Base-by-base conservation (phyloP, 306 rosid genomes). In the Citrullus amarus region DNA sequence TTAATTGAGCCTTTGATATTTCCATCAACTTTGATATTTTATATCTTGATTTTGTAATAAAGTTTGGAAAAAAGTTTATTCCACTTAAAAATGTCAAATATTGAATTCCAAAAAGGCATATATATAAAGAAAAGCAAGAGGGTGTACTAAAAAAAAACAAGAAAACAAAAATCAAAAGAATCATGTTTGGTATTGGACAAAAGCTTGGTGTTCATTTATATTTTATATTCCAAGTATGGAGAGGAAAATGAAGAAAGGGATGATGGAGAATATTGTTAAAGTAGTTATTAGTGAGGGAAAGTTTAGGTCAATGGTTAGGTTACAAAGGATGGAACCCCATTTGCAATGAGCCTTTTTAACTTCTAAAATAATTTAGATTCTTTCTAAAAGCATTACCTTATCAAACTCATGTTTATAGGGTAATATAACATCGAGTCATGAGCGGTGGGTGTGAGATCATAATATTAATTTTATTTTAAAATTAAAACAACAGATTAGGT, bases 281-380 rank as follows among this genome's bases (percentile, higher is more conserved):
- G 25, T 69, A 69, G n/a, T 22, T 12, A 46, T 41, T 36, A 53
- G 53, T 18, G 15, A 18, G 17, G 36, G 4, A 72, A 14, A 72
- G 59, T 22, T 48, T 72, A 72, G 77, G 77, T 50, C 77, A 72
- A 48, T 25, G 15, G 77, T 72, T 72, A 72, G 77, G 77, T 72
- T 48, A 28, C 25, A 46, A 17, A 14, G 43, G 8, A 72, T 48
- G 77, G 11, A 72, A 72, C 44, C 43, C 34, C 36, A 62, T 50
- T 13, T 25, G 22, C 36, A 51, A 72, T 48, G 17, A 53, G 7
- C 6, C 3, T 10, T 20, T 44, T 44, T 43, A 13, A 13, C 9
- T 61, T 61, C 10, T 61, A 13, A 30, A 30, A 6, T 51, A 51
- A 15, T 55, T 59, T 25, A 58, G 15, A 58, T 58, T 58, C 63